Percentiles rank a stretch among this genome's conserved stretches.
Conservation (phyloP, 2,329 filamentous ascomycete species). For the Didymella exigua region DNA sequence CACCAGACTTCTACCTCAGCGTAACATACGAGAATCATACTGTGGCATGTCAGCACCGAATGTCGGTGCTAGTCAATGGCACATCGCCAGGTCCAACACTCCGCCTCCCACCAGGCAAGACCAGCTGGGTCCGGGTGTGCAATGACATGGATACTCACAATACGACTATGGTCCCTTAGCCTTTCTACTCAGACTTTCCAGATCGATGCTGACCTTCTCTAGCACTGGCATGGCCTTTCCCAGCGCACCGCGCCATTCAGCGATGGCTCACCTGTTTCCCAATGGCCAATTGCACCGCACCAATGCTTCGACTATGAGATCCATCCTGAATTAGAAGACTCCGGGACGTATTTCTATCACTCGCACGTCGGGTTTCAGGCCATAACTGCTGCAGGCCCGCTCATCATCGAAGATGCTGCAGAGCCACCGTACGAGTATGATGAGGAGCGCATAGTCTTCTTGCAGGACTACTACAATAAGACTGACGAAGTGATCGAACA, state of each 20-base stretch:
- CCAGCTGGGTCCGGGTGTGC: slow-evolving; percentile 64
- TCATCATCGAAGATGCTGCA: slow-evolving; percentile 62
- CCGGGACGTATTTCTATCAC: slow-evolving; percentile 72
- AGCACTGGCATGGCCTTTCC: slow-evolving; percentile 72
- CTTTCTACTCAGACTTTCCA: neutral
- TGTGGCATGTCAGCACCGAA: slow-evolving; percentile 54
- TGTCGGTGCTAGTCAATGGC: slow-evolving; percentile 60
- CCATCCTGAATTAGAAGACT: slow-evolving; percentile 57
- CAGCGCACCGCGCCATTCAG: slow-evolving; percentile 66
- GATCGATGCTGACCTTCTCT: neutral
- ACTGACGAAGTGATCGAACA: slow-evolving; percentile 59
- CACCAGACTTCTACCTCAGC: slow-evolving; percentile 56
- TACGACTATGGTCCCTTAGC: slow-evolving; percentile 59
- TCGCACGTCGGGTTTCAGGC: slow-evolving; percentile 70
- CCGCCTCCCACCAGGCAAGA: slow-evolving; percentile 53
- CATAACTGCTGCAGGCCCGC: slow-evolving; percentile 60
- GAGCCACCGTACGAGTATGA: slow-evolving; percentile 64
- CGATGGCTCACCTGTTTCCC: slow-evolving; percentile 66
- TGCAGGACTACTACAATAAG: slow-evolving; percentile 64
- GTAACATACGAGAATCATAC: slow-evolving; percentile 52
- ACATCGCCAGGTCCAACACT: slow-evolving; percentile 59
- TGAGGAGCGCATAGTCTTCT: slow-evolving; percentile 62
- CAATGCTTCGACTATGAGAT: slow-evolving; percentile 73
- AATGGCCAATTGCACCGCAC: slow-evolving; percentile 68
- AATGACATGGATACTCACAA: slow-evolving; percentile 62